Conservation (phyloP, 306 rosid species). For the Vicia faba region DNA sequence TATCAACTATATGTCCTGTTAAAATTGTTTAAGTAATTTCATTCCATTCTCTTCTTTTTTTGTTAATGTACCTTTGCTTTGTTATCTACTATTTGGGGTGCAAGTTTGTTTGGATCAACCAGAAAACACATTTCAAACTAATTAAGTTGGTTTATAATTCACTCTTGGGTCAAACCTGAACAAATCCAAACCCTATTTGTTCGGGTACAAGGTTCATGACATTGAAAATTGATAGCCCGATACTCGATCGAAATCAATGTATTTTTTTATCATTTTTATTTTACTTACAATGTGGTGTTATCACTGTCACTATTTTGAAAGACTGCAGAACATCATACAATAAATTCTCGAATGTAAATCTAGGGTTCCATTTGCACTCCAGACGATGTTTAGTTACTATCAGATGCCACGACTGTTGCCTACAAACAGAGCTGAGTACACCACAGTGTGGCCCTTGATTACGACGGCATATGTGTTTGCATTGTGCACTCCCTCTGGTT, state of each 20-base stretch:
- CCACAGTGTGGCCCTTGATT: background rate
- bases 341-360: background rate
- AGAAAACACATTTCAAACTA: background rate
- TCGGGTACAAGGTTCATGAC: background rate
- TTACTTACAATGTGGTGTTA: background rate
- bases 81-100: background rate
- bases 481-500: background rate
- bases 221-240: background rate
- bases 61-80: background rate
- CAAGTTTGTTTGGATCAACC: background rate
- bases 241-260: background rate
- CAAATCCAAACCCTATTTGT: background rate
- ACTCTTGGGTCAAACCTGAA: background rate
- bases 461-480: background rate
- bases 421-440: background rate
- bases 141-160: background rate
- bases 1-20: background rate
- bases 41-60: background rate
- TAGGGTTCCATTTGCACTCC: background rate
- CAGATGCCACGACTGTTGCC: background rate
- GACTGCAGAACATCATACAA: background rate
- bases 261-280: background rate
- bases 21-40: background rate
- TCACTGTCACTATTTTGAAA: constrained; percentile 6
- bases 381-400: background rate